Percentiles rank a stretch among this genome's conserved stretches.
phyloP scores from a whole-genome alignment of 176 grass and related monocot genomes.

The Melocanna baccifera region DNA sequence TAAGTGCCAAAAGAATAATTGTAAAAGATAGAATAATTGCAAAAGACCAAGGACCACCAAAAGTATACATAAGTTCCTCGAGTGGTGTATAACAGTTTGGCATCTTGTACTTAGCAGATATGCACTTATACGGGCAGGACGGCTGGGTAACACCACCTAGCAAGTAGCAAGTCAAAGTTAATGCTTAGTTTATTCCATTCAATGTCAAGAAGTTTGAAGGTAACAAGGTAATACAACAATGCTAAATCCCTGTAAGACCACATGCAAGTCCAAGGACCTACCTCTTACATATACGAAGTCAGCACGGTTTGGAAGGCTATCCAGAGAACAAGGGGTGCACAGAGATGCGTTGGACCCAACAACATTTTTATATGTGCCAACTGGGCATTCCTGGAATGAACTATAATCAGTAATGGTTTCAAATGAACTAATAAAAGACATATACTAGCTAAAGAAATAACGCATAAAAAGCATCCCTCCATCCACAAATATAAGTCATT shows the following conservation, averaged over 20 bases:
- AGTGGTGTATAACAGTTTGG: constrained; percentile 98
- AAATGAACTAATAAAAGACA: background rate
- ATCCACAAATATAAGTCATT: background rate
- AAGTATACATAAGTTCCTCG: constrained; percentile 85
- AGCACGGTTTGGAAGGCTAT: constrained; percentile 78
- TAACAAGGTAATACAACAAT: background rate
- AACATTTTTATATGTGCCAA: constrained; percentile 87
- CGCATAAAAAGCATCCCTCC: background rate
- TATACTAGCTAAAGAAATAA: background rate
- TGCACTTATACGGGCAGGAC: constrained; percentile 77
- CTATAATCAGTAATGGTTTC: constrained; percentile 5
- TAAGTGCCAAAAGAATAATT: constrained; percentile 81
- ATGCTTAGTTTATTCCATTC: constrained; percentile 11
- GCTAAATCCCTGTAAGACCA: constrained; percentile 14
- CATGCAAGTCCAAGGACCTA: constrained; percentile 32
- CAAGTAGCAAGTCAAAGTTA: constrained; percentile 49
- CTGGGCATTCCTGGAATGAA: constrained; percentile 86
- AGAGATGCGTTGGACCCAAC: constrained; percentile 84
- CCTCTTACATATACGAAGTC: constrained; percentile 96
- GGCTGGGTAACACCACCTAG: constrained; percentile 86
- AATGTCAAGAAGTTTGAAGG: constrained; percentile 11
- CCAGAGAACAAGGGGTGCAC: constrained; percentile 70
- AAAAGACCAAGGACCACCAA: constrained; percentile 95
- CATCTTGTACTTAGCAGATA: constrained; percentile 97
- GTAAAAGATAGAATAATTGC: constrained; percentile 62